A percentile compares a stretch with the other conserved stretches of the same genome.
phyloP scores from a whole-genome alignment of 2,329 filamentous ascomycete genomes.

The Madurella fahalii region DNA sequence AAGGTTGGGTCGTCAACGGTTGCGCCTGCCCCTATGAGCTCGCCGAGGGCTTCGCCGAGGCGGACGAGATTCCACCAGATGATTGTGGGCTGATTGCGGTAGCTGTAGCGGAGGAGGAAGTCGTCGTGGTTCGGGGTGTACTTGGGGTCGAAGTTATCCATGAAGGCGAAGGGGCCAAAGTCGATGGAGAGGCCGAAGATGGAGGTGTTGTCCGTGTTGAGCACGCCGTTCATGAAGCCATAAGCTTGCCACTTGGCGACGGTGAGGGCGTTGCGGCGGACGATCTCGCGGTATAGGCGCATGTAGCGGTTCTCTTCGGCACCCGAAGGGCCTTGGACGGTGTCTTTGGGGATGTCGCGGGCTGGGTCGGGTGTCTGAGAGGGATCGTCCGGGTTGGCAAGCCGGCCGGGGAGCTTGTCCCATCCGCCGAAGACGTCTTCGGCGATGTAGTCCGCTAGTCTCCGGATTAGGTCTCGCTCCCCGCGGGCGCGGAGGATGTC shows the following conservation, averaged over 20 bases:
- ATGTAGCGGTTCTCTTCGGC: slow-evolving; percentile 80
- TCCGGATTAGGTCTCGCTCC: slow-evolving; percentile 69
- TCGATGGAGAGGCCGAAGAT: slow-evolving; percentile 86
- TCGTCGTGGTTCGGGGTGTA: slow-evolving; percentile 99
- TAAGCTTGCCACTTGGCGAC: slow-evolving; percentile 97
- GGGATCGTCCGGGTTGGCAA: slow-evolving; percentile 49
- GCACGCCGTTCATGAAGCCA: slow-evolving; percentile 97
- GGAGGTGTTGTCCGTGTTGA: slow-evolving; percentile 98
- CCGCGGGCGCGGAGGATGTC: slow-evolving; percentile 82
- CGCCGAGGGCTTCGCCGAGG: slow-evolving; percentile 82
- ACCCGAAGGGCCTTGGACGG: slow-evolving; percentile 63
- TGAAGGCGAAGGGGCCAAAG: slow-evolving; percentile 94
- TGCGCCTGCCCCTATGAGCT: slow-evolving; percentile 75
- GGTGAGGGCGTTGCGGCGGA: slow-evolving; percentile 76
- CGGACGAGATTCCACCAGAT: slow-evolving; percentile 99
- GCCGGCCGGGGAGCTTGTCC: slow-evolving; percentile 69
- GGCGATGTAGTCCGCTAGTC: slow-evolving; percentile 75
- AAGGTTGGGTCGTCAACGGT: slow-evolving; percentile 70
- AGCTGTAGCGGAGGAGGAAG: slow-evolving; percentile 78
- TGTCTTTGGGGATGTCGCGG: slow-evolving; percentile 52
- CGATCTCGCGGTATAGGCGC: slow-evolving; percentile 82
- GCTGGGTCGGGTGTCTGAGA: slow-evolving; percentile 41
- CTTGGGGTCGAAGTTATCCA: slow-evolving; percentile 90
- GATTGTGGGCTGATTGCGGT: slow-evolving; percentile 89
- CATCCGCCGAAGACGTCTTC: slow-evolving; percentile 86